These are phyloP conservation scores for Talaromyces sp. DNA, from an alignment of 2,329 filamentous ascomycete species.

Conservation along the genomic window DNA sequence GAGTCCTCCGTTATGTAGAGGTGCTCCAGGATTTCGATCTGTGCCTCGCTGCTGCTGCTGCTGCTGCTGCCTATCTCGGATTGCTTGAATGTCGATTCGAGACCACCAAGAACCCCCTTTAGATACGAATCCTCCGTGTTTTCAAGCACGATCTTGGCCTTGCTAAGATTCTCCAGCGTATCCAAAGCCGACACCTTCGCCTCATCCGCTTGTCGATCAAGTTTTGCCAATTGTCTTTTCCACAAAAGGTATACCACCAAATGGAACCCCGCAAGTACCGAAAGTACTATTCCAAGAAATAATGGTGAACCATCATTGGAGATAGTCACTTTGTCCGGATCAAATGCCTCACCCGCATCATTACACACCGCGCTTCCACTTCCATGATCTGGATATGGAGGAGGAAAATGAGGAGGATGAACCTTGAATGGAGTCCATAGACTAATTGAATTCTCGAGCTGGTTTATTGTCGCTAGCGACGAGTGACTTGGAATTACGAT, in stretches of 20 bases:
- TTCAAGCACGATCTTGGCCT: background rate
- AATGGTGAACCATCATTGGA: background rate
- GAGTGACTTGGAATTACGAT: background rate
- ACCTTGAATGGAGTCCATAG: conserved; percentile 6
- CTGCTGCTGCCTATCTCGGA: no score
- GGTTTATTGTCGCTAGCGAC: background rate
- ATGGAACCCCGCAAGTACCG: background rate
- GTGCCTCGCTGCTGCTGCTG: background rate
- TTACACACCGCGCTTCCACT: background rate
- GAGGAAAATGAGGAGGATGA: background rate
- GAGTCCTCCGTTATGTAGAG: background rate
- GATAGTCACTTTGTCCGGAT: background rate
- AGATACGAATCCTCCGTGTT: background rate
- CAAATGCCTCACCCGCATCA: background rate
- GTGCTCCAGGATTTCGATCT: background rate
- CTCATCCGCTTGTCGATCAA: background rate
- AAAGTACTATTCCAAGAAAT: background rate
- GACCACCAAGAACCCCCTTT: background rate
- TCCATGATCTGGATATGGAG: background rate
- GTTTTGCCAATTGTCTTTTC: background rate
- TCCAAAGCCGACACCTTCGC: no score
- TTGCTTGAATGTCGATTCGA: background rate
- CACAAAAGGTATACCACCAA: background rate
- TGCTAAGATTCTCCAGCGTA: background rate
- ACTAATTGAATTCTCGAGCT: background rate